A percentile compares a stretch with the other conserved stretches of the same genome.
Conservation (phyloP, 1,139 yeast genomes). For the Pichia sp. region DNA sequence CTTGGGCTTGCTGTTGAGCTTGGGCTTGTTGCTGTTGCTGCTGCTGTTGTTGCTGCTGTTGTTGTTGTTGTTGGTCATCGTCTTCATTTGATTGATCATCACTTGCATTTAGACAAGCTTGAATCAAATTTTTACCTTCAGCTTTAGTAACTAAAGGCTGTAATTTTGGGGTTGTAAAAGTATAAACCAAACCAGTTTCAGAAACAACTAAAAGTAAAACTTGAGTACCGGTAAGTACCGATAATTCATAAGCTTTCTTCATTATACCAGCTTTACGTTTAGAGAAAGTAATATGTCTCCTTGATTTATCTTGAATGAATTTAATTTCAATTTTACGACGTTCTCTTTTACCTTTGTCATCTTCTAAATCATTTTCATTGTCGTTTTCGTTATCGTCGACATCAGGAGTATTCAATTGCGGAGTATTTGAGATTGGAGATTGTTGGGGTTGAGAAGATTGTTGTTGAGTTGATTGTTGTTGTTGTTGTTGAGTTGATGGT, state of each 20-base stretch:
- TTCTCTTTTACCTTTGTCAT: constrained; percentile 43
- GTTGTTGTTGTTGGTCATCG: constrained; percentile 35
- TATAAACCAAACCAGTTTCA: constrained; percentile 95
- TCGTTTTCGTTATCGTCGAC: neutral
- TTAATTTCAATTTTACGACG: constrained; percentile 95
- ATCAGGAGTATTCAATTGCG: neutral
- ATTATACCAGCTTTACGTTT: constrained; percentile 98
- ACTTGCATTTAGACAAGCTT: constrained; percentile 95
- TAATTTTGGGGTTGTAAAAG: constrained; percentile 96
- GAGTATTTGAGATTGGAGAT: neutral
- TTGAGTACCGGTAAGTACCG: constrained; percentile 95
- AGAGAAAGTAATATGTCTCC: constrained; percentile 95
- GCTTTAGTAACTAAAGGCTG: constrained; percentile 96
- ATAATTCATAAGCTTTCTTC: constrained; percentile 96
- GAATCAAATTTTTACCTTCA: constrained; percentile 93
- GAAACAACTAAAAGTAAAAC: constrained; percentile 88
- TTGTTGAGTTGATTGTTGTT: neutral
- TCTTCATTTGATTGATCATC: constrained; percentile 66
- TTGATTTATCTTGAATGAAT: constrained; percentile 92
- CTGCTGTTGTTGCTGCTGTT: constrained; percentile 22
- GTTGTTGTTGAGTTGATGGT: neutral
- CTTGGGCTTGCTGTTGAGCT: constrained; percentile 15
- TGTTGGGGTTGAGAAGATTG: neutral
- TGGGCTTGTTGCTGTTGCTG: constrained; percentile 24
- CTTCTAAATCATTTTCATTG: neutral